Base-by-base conservation (phyloP, 371 early-diverging fungal species). In the Apophysomyces trapeziformis region DNA sequence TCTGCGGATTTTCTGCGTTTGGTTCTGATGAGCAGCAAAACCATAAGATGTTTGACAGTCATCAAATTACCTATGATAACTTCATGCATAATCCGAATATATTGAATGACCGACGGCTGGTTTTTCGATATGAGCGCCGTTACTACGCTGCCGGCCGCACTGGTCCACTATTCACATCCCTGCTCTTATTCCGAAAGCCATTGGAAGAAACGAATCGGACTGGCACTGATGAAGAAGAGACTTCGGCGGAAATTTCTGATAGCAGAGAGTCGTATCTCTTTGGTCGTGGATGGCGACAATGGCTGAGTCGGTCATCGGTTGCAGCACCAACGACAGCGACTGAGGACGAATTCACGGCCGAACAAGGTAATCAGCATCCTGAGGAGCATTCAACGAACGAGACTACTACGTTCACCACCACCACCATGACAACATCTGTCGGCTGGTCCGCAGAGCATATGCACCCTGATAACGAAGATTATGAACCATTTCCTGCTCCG, bases 1-100 rank as follows among this genome's bases (percentile, higher is more conserved):
- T 83, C n/a, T 89, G 89, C 67, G 80, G 84, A 2, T 57, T 82
- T 14, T 62, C 67, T 21, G 74, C 80, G 13, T 71, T 85, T 67
- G 77, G 79, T 3, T 60, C 70, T 18, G 76, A 78, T 12, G 76
- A 78, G 57, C 69, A 78, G 58, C 83, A 80, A 38, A 89, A 90
- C 47, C 88, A 74, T 9, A 69, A 71, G 2, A 43, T 88, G 0
- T 95, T 96, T 73, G 66, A 82, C n/a, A 72, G 85, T 39, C 77
- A 89, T 46, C 75, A 76, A 38, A 70, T 90, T 32, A 75, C 86
- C 4, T 93, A 87, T 60, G 88, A 89, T 12, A 70, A 80, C 1
- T 92, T 94, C 68, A 72, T 78, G 12, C 78, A 85, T 44, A 89
- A 90, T 56, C 91, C 94, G 2, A 80, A 83, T 16, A 38, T 93